Conservation (phyloP, 768 basidiomycete species). For the Mycena vulgaris region DNA sequence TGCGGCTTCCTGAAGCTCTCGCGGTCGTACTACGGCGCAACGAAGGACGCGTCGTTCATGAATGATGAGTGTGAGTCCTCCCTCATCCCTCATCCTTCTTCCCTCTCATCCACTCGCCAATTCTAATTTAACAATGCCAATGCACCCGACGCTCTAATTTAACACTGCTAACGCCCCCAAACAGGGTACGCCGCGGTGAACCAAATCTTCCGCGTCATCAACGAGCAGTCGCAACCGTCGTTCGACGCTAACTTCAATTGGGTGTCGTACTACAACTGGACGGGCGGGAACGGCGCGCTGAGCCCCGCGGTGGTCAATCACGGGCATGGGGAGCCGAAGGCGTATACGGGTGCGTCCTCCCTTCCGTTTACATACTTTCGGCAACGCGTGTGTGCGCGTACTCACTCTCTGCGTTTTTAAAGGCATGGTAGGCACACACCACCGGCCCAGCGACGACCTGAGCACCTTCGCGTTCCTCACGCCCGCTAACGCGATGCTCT, state of each 20-base stretch:
- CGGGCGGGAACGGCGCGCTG: conserved; percentile 75
- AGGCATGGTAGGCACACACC: conserved; percentile 79
- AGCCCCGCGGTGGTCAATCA: conserved; percentile 75
- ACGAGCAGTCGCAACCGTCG: conserved; percentile 81
- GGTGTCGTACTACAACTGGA: conserved; percentile 88
- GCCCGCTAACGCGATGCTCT: conserved; percentile 88
- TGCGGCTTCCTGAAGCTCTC: conserved; percentile 87
- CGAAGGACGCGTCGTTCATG: conserved; percentile 80
- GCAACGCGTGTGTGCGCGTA: too few species aligned
- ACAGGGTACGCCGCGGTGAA: conserved; percentile 77
- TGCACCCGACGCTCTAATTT: too few species aligned
- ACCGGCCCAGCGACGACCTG: conserved; percentile 84
- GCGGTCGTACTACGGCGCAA: conserved; percentile 79
- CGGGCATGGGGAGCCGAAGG: conserved; percentile 85
- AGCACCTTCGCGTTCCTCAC: conserved; percentile 82
- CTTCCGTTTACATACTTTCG: not conserved
- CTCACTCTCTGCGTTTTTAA: too few species aligned
- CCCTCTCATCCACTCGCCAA: too few species aligned
- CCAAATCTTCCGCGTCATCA: conserved; percentile 83
- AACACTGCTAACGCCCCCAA: too few species aligned
- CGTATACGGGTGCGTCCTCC: conserved; percentile 66
- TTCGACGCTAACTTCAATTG: conserved; percentile 82
- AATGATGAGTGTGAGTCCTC: conserved; percentile 71
- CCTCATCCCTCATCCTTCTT: not conserved
- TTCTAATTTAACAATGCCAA: too few species aligned